These are phyloP conservation scores for Phaeomoniella chlamydospora DNA, from an alignment of 2,329 filamentous ascomycete genomes.

Conservation along the genomic window DNA sequence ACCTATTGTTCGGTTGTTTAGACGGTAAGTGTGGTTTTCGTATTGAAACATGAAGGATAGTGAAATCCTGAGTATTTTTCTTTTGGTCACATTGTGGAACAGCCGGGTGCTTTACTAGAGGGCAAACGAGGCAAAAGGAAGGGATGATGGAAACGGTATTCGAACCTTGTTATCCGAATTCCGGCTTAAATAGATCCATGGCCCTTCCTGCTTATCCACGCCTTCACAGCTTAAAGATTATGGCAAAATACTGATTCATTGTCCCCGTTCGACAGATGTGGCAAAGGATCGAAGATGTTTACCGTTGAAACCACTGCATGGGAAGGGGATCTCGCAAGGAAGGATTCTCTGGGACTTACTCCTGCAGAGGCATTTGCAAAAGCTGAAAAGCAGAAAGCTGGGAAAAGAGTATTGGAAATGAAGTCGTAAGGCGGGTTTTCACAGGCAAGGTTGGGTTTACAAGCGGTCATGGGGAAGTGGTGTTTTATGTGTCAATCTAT, in stretches of 20 bases:
- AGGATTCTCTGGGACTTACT: constrained; percentile 5
- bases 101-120: not conserved
- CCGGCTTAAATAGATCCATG: too few relatives aligned
- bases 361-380: constrained; percentile 10
- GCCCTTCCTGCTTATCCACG: too few relatives aligned
- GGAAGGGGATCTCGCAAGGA: constrained; percentile 31
- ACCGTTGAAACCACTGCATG: constrained; percentile 49
- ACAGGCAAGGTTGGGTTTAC: too few relatives aligned
- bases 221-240: constrained; percentile 2
- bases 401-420: too few relatives aligned
- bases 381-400: constrained; percentile 7
- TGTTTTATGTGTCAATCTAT: too few relatives aligned
- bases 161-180: too few relatives aligned
- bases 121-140: not conserved
- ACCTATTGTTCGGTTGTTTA: constrained; percentile 43
- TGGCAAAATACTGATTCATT: constrained; percentile 7
- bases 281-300: constrained; percentile 16
- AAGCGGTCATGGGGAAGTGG: too few relatives aligned
- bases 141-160: not conserved
- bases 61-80: not conserved
- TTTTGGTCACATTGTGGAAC: constrained; percentile 2
- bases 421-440: too few relatives aligned
- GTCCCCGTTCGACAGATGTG: constrained; percentile 20
- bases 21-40: constrained; percentile 39
- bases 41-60: too few relatives aligned